Percentiles rank a stretch among this genome's conserved stretches.
Evolutionary conservation across 306 rosid genomes (phyloP).

Genomic region (Malus fusca): DNA sequence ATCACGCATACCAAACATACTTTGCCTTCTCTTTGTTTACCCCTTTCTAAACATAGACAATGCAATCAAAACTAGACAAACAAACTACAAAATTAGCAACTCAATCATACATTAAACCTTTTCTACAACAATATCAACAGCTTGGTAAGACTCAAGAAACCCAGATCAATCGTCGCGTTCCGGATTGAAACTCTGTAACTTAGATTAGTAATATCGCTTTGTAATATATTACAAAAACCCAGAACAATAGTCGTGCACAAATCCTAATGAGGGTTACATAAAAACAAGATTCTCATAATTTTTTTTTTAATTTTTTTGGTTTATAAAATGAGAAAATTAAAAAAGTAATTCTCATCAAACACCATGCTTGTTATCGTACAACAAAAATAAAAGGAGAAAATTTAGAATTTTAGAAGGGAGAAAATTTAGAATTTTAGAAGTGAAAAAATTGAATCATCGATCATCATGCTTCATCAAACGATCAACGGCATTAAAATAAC

Average conservation of each 20-base stretch:
- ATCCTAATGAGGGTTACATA: not conserved
- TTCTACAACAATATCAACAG: not conserved
- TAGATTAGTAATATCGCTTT: too few relatives aligned
- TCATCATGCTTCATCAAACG: constrained; percentile 21
- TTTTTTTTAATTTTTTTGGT: not conserved
- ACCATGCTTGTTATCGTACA: not conserved
- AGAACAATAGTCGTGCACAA: constrained; percentile 8
- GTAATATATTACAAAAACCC: not conserved
- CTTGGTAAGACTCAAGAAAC: too few relatives aligned
- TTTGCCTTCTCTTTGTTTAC: not conserved
- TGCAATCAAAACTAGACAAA: not conserved
- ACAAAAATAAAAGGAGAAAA: constrained; percentile 12
- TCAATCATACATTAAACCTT: not conserved
- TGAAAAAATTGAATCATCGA: constrained; percentile 29
- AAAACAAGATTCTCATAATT: not conserved
- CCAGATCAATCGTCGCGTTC: too few relatives aligned
- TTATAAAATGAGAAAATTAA: not conserved
- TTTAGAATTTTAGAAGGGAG: not conserved
- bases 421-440: not conserved
- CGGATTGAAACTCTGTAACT: too few relatives aligned
- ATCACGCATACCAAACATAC: not conserved
- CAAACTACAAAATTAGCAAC: not conserved
- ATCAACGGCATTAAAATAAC: constrained; percentile 14
- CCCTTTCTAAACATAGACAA: not conserved
- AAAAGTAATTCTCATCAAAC: constrained; percentile 7